Percentiles rank a stretch among this genome's conserved stretches.
Conservation (phyloP, 345 rosid species). For the Eucalyptus pauciflora region DNA sequence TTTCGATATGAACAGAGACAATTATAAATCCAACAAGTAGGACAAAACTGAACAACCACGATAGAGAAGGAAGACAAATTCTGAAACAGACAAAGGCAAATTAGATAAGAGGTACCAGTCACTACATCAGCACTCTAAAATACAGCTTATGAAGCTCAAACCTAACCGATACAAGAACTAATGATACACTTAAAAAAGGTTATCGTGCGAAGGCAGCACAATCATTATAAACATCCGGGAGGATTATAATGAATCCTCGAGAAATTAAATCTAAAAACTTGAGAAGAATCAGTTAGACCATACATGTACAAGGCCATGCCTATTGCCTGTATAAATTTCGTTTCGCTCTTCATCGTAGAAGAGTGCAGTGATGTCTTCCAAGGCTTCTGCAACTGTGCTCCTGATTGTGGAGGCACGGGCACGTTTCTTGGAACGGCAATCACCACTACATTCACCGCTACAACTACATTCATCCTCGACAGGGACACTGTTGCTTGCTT, state of each 20-base stretch:
- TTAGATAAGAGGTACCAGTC: background rate
- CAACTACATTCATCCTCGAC: constrained; percentile 13
- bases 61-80: background rate
- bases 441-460: constrained; percentile 2
- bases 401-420: constrained; percentile 9
- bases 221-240: background rate
- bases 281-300: constrained; percentile 45
- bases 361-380: constrained; percentile 71
- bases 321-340: constrained; percentile 65
- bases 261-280: background rate
- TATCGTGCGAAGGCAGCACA: background rate
- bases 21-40: background rate
- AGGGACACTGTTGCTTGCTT: constrained; percentile 35
- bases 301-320: constrained; percentile 60
- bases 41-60: background rate
- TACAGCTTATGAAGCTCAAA: background rate
- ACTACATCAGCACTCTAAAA: background rate
- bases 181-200: background rate
- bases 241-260: background rate
- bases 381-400: constrained; percentile 55
- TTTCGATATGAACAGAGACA: background rate
- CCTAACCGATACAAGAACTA: background rate
- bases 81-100: background rate
- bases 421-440: constrained; percentile 9
- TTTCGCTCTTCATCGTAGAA: constrained; percentile 73